Percentiles rank a stretch among this genome's conserved stretches.
phyloP scores from a whole-genome alignment of 108 stramenopile genomes.

The Mediolabrus comicus region DNA sequence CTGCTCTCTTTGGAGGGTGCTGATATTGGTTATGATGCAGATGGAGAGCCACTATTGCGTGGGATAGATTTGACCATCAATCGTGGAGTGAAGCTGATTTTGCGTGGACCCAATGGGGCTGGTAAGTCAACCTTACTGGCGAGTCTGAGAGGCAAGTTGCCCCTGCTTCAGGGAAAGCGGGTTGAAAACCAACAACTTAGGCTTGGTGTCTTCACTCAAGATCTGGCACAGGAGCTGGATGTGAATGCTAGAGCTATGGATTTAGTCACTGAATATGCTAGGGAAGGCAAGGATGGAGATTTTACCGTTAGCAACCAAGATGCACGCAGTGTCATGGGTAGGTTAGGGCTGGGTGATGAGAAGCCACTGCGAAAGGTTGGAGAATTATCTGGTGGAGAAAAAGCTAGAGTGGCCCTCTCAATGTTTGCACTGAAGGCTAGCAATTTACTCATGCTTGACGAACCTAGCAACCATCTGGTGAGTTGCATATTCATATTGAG shows the following conservation, averaged over 20 bases:
- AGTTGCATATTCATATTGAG: neutral
- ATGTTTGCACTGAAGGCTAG: conserved; percentile 85
- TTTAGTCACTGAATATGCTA: conserved; percentile 71
- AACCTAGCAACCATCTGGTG: conserved; percentile 10
- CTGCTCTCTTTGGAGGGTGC: conserved; percentile 67
- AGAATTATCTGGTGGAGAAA: conserved; percentile 77
- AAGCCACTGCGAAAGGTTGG: conserved; percentile 73
- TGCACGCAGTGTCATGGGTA: conserved; percentile 75
- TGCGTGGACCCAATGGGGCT: conserved; percentile 87
- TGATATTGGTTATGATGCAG: conserved; percentile 61
- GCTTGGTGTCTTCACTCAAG: conserved; percentile 83
- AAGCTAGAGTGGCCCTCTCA: conserved; percentile 78
- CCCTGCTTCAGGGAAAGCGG: conserved; percentile 64
- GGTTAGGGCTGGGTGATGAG: conserved; percentile 77
- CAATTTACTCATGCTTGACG: conserved; percentile 75
- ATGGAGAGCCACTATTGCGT: conserved; percentile 22
- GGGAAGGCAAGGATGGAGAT: conserved; percentile 65
- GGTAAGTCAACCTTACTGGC: conserved; percentile 90
- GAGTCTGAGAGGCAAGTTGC: conserved; percentile 78
- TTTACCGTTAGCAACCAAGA: conserved; percentile 76
- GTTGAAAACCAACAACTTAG: conserved; percentile 63
- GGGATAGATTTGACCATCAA: conserved; percentile 46
- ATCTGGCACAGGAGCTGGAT: conserved; percentile 89
- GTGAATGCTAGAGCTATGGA: conserved; percentile 70
- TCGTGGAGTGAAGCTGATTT: conserved; percentile 54